Conservation (phyloP, 176 grass and related monocot genomes). For the Rhynchospora tenuis region DNA sequence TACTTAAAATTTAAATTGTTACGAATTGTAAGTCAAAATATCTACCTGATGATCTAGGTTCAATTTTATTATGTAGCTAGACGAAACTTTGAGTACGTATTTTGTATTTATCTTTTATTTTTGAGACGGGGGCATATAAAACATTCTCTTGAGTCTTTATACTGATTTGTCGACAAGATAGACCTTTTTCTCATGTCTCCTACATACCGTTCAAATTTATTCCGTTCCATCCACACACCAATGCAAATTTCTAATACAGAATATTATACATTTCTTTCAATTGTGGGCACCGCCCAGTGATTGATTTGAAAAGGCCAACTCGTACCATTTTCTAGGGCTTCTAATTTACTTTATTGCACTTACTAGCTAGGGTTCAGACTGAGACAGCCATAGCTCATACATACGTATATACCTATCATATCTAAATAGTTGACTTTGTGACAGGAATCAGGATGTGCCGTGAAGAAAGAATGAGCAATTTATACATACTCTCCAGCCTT, state of each 20-base stretch:
- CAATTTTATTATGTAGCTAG: too few species aligned
- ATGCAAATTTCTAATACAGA: background rate
- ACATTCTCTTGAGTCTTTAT: background rate
- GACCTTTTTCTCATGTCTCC: slow-evolving; percentile 3
- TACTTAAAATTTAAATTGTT: too few species aligned
- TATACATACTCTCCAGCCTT: background rate
- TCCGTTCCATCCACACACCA: background rate
- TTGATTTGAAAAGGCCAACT: slow-evolving; percentile 31
- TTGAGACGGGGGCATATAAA: background rate
- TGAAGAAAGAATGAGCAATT: background rate
- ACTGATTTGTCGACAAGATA: slow-evolving; percentile 15
- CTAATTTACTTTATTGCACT: background rate
- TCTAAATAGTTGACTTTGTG: slow-evolving; percentile 21
- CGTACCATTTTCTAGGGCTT: background rate
- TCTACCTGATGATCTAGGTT: too few species aligned
- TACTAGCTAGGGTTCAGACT: slow-evolving; percentile 6
- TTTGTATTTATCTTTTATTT: too few species aligned
- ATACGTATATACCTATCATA: slow-evolving; percentile 7
- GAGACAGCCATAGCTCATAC: background rate
- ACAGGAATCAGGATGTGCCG: slow-evolving; percentile 14
- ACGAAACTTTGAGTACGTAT: too few species aligned
- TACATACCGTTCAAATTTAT: background rate
- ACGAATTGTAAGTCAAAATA: too few species aligned
- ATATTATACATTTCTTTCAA: background rate
- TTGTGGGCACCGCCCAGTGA: slow-evolving; percentile 2